Base-by-base conservation (phyloP, 2,329 filamentous ascomycete species). In the Fusarium sarcochroum region DNA sequence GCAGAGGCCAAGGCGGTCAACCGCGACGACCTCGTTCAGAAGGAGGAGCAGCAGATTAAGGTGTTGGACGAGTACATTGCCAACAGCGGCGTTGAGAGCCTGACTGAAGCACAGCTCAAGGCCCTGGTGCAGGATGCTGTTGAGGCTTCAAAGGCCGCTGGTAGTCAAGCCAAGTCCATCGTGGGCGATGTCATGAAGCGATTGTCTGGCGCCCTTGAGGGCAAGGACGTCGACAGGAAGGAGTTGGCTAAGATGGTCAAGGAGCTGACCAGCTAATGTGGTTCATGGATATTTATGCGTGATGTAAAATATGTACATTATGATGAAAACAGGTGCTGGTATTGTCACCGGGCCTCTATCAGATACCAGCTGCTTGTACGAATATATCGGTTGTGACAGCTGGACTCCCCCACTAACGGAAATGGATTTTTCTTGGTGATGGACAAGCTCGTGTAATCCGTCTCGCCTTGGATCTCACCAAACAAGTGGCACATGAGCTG, bases 21-120 rank as follows among this genome's bases (percentile, higher is more conserved):
- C 5, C 84, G 93, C 38, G 80, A 86, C 23, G 93, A 95, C 76
- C 80, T 95, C 35, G 90, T 87, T 1, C 86, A 89, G 58, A 92
- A 91, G 80, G 92, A 95, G 81, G 82, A 88, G 64, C 81, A 80
- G 13, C 91, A 94, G 79, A 80, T 91, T 48, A 79, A 79, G 32
- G 84, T 95, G 4, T 75, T 94, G 72, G 84, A 90, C 38, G 89
- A 89, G 71, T 93, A 93, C 77, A 81, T 87, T 6, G 82, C 84
- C 9, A 82, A 80, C 63, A 88, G 87, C 68, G 86, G 85, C 9
- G 85, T 93, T 14, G 81, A 89, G 77, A 85, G 83, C 14, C 72
- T 93, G 53, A 79, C 81, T 3, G 83, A 86, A 63, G 87, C 86
- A 7, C 86, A 93, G 76, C 80, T 94, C 20, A 82, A 81, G 73